Evolutionary conservation across 192 early-diverging fungal species (phyloP).

Genomic region (Pilaira anomala): DNA sequence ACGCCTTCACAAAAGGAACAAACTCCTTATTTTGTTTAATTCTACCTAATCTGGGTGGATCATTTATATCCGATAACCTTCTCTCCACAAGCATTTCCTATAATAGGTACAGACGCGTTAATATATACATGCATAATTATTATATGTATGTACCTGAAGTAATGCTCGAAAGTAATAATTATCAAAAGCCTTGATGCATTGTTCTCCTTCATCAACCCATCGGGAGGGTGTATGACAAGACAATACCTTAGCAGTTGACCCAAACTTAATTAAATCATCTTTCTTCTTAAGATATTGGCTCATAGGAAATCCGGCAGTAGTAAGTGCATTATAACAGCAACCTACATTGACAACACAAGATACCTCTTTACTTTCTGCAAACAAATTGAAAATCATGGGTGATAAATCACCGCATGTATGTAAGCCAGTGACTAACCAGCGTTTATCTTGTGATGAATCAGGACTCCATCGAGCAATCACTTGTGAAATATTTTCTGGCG

Average conservation of each 20-base stretch:
- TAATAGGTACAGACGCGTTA: not conserved
- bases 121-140: not conserved
- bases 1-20: slow-evolving; percentile 36
- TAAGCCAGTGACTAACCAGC: slow-evolving; percentile 76
- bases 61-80: slow-evolving; percentile 1
- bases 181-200: slow-evolving; percentile 55
- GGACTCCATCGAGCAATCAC: slow-evolving; percentile 30
- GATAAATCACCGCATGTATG: slow-evolving; percentile 86
- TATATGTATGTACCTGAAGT: slow-evolving; percentile 48
- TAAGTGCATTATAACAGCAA: slow-evolving; percentile 85
- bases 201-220: slow-evolving; percentile 60
- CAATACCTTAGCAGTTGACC: slow-evolving; percentile 61
- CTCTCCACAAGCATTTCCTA: slow-evolving; percentile 10
- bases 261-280: slow-evolving; percentile 39
- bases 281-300: slow-evolving; percentile 29
- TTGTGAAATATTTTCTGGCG: slow-evolving; percentile 40
- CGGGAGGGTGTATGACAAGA: slow-evolving; percentile 80
- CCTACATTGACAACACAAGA: slow-evolving; percentile 62
- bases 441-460: slow-evolving; percentile 5
- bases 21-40: slow-evolving; percentile 15
- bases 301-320: slow-evolving; percentile 46
- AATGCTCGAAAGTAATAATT: slow-evolving; percentile 75
- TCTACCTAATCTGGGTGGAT: slow-evolving; percentile 2
- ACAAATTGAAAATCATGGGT: slow-evolving; percentile 65
- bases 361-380: slow-evolving; percentile 52